phyloP scores from a whole-genome alignment of 192 early-diverging fungal species.

The Coemansia sp. region DNA sequence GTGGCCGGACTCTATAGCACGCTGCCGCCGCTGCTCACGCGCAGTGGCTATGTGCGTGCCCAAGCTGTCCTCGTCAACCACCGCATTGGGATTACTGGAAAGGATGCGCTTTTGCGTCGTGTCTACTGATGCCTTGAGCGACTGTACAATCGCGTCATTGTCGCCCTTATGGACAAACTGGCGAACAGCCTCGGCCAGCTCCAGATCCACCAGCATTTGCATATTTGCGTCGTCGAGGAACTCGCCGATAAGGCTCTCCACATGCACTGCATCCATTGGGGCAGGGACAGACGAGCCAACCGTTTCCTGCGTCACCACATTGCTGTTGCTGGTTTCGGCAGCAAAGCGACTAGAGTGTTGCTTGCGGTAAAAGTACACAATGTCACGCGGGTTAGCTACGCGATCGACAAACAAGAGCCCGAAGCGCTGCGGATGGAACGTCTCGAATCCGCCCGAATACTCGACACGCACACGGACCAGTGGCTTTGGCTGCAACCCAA shows the following conservation, averaged over 20 bases:
- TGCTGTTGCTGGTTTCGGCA: not conserved
- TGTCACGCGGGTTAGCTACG: slow-evolving; percentile 88
- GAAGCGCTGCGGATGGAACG: slow-evolving; percentile 85
- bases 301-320: slow-evolving; percentile 5
- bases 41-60: slow-evolving; percentile 17
- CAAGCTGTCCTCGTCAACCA: slow-evolving; percentile 9
- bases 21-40: slow-evolving; percentile 16
- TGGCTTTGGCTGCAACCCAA: slow-evolving; percentile 61
- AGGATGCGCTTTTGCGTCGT: slow-evolving; percentile 38
- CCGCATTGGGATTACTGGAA: not conserved
- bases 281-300: slow-evolving; percentile 52
- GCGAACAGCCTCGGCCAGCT: slow-evolving; percentile 72
- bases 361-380: slow-evolving; percentile 78
- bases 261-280: slow-evolving; percentile 66
- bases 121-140: slow-evolving; percentile 31
- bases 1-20: slow-evolving; percentile 25
- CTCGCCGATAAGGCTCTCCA: slow-evolving; percentile 77
- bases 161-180: slow-evolving; percentile 86
- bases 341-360: not conserved
- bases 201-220: slow-evolving; percentile 71
- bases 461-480: slow-evolving; percentile 85
- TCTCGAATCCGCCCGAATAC: slow-evolving; percentile 79
- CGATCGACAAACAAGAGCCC: slow-evolving; percentile 74
- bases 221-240: slow-evolving; percentile 69
- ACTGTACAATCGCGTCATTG: slow-evolving; percentile 77